A percentile compares a stretch with the other conserved stretches of the same genome.
Evolutionary conservation across 768 basidiomycete species (phyloP).

Genomic region (Boletus reticuloceps): DNA sequence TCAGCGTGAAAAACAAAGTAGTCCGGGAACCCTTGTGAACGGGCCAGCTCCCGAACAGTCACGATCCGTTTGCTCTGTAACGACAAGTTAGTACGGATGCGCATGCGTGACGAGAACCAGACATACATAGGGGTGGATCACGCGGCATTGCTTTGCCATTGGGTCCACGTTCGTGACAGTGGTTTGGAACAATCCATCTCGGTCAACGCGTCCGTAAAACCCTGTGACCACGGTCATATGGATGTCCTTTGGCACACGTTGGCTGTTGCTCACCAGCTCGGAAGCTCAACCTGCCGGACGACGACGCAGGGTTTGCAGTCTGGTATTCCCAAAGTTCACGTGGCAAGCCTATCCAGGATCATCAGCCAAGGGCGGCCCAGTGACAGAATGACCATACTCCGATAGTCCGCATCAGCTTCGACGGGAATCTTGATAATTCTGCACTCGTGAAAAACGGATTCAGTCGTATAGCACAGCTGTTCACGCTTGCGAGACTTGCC

Average conservation of each 20-base stretch:
- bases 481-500: constrained; percentile 38
- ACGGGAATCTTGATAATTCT: constrained; percentile 66
- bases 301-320: constrained; percentile 55
- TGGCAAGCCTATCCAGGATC: constrained; percentile 28
- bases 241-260: neutral
- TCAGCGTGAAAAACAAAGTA: constrained; percentile 59
- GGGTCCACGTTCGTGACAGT: constrained; percentile 79
- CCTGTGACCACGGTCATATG: constrained; percentile 29
- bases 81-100: neutral
- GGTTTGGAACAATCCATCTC: constrained; percentile 58
- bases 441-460: neutral
- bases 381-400: constrained; percentile 37
- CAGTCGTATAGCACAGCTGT: neutral
- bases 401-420: constrained; percentile 58
- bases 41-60: constrained; percentile 72
- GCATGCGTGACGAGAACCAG: neutral
- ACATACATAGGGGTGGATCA: constrained; percentile 65
- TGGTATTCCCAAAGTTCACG: constrained; percentile 57
- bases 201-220: constrained; percentile 60
- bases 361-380: neutral
- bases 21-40: constrained; percentile 83
- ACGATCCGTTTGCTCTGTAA: constrained; percentile 65
- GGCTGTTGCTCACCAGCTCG: constrained; percentile 39
- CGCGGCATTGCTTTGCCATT: constrained; percentile 71
- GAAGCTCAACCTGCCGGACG: constrained; percentile 51